Percentiles rank a stretch among this genome's conserved stretches.
Evolutionary conservation across 176 grass and related monocot genomes (phyloP).

Genomic region (Oryza glaberrima): DNA sequence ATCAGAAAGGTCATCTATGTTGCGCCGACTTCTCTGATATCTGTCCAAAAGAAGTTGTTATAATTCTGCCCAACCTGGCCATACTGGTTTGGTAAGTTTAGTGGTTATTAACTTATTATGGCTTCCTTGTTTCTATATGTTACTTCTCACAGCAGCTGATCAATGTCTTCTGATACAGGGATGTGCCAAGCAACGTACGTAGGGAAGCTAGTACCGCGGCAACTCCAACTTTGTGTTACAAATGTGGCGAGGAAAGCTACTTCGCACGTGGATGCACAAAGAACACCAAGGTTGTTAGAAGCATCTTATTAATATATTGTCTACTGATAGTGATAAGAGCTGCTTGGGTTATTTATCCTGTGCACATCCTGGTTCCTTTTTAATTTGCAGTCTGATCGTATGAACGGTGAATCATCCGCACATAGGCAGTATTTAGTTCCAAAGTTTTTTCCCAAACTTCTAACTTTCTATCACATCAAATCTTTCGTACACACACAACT

Average conservation of each 20-base stretch:
- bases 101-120: neutral
- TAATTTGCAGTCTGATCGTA: conserved; percentile 45
- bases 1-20: conserved; percentile 87
- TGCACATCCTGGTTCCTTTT: neutral
- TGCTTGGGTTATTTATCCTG: neutral
- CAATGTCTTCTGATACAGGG: conserved; percentile 62
- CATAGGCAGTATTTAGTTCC: neutral
- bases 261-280: conserved; percentile 84
- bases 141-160: neutral
- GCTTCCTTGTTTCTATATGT: neutral
- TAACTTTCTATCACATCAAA: too few species aligned
- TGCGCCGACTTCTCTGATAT: conserved; percentile 64
- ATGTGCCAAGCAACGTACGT: conserved; percentile 76
- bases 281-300: conserved; percentile 52
- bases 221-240: conserved; percentile 59
- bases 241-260: conserved; percentile 75
- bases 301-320: neutral
- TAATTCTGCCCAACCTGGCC: conserved; percentile 88
- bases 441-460: too few species aligned
- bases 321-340: neutral
- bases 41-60: conserved; percentile 70
- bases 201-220: conserved; percentile 45
- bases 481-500: too few species aligned
- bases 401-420: conserved; percentile 46
- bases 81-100: conserved; percentile 79